Conservation (phyloP, 805 yeast species). For the Nakazawaea ernobii region DNA sequence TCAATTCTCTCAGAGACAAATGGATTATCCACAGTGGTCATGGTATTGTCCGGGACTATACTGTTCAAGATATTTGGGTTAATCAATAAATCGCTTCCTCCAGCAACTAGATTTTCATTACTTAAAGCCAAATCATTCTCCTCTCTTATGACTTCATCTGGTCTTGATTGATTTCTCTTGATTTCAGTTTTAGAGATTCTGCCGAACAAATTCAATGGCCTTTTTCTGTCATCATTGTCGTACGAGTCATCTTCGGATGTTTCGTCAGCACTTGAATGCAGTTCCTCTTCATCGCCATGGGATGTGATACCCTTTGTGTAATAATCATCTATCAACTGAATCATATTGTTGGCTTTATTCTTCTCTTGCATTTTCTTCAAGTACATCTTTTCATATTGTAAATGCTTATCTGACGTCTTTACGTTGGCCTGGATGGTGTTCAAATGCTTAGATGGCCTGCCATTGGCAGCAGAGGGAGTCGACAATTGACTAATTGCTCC, state of each 20-base stretch:
- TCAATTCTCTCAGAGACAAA: conserved; percentile 72
- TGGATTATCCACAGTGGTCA: conserved; percentile 15
- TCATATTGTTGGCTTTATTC: conserved; percentile 9
- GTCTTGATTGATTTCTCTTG: background rate
- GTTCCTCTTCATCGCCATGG: conserved; percentile 18
- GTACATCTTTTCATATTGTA: conserved; percentile 49
- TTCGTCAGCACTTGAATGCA: conserved; percentile 1
- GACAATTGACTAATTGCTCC: conserved; percentile 15
- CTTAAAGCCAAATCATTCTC: background rate
- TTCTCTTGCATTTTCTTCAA: conserved; percentile 40
- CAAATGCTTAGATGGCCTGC: conserved; percentile 18
- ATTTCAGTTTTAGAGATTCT: conserved; percentile 1
- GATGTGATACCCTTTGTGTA: conserved; percentile 43
- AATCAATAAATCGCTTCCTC: conserved; percentile 6
- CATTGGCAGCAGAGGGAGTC: conserved; percentile 1
- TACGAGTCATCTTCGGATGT: conserved; percentile 24
- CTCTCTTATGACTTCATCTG: conserved; percentile 4
- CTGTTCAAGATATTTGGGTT: conserved; percentile 10
- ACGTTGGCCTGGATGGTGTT: conserved; percentile 25
- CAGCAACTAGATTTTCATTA: background rate
- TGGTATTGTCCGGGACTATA: conserved; percentile 2
- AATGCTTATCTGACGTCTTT: conserved; percentile 33
- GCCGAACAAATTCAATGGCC: conserved; percentile 7
- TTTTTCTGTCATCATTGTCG: conserved; percentile 27
- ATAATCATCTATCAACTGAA: conserved; percentile 40